Evolutionary conservation across 306 rosid genomes (phyloP).

Genomic region (Acacia confusa): DNA sequence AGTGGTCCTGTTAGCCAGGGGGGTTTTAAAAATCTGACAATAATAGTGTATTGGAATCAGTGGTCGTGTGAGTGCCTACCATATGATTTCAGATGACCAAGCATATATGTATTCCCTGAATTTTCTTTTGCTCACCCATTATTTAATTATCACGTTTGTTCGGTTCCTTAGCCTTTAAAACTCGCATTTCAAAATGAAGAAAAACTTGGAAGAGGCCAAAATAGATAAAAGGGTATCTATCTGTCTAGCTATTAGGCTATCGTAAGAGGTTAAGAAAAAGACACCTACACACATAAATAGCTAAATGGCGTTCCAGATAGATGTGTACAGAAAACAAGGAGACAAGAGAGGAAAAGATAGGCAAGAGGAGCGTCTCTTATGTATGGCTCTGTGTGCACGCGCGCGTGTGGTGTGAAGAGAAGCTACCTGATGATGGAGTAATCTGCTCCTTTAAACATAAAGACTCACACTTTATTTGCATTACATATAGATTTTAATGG

Average conservation of each 20-base stretch:
- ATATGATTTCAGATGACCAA: constrained; percentile 29
- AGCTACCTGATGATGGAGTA: constrained; percentile 30
- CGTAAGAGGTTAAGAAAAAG: background rate
- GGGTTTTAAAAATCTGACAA: background rate
- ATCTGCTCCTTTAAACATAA: constrained; percentile 18
- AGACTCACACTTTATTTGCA: constrained; percentile 29
- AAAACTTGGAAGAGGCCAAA: background rate
- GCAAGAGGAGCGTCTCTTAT: constrained; percentile 38
- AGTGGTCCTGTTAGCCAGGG: constrained; percentile 45
- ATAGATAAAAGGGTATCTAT: constrained; percentile 4
- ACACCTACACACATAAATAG: background rate
- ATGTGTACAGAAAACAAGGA: constrained; percentile 33
- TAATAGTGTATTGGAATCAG: constrained; percentile 25
- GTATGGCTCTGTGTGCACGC: background rate
- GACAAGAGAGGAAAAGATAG: constrained; percentile 23
- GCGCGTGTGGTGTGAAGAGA: constrained; percentile 5
- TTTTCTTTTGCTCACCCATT: constrained; percentile 12
- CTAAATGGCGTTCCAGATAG: constrained; percentile 5
- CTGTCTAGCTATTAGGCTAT: background rate
- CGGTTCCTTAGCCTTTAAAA: background rate
- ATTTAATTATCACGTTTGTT: background rate
- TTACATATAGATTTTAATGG: background rate
- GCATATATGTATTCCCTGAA: constrained; percentile 5
- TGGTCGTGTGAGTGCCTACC: constrained; percentile 37
- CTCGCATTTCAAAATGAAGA: constrained; percentile 14